Base-by-base conservation (phyloP, 257 asterid species). In the Ballota nigra region DNA sequence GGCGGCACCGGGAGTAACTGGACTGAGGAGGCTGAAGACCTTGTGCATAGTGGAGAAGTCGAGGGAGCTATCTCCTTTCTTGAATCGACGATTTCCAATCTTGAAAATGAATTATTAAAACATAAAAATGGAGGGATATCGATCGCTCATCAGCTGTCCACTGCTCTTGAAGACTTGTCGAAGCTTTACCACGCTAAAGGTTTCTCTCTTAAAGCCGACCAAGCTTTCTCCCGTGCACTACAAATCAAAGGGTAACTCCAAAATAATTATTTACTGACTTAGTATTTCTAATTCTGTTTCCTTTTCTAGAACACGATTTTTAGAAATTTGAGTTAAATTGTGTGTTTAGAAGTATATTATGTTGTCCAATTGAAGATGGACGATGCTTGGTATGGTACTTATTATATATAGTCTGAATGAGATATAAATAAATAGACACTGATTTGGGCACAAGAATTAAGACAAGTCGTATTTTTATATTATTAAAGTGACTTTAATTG, bases 1-100 rank as follows among this genome's bases (percentile, higher is more conserved):
- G 81, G 80, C 49, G 80, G 79, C 77, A 58, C 79, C 77, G 31
- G 29, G 58, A 31, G 34, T 70, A 86, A 78, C 86, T 92, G 97
- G 98, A 74, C 93, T 58, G 98, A 89, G 82, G 73, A 71, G 70
- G 91, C 81, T 31, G 97, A 93, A 68, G 97, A 91, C 77, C 87
- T 89, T 28, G 73, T 86, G 5, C 75, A 81, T 12, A 85, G 24
- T 38, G 96, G 92, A 24, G 87, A 93, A 61, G 69, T 73, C 67
- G 91, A 77, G 22, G 78, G 66, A 75, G 95, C 96, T 69, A 72
- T 84, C 18, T 38, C 84, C 55, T 16, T 83, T 52, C 90, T 92
- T 12, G 96, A 92, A 83, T 70, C 89, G 40, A 63, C 70, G 8
- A 72, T 88, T 47, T 77, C 87, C 59, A 83, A 80, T 72, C 81